A percentile compares a stretch with the other conserved stretches of the same genome.
These are phyloP conservation scores for Fonsecaea erecta DNA, from an alignment of 2,329 filamentous ascomycete species.

Conservation along the genomic window DNA sequence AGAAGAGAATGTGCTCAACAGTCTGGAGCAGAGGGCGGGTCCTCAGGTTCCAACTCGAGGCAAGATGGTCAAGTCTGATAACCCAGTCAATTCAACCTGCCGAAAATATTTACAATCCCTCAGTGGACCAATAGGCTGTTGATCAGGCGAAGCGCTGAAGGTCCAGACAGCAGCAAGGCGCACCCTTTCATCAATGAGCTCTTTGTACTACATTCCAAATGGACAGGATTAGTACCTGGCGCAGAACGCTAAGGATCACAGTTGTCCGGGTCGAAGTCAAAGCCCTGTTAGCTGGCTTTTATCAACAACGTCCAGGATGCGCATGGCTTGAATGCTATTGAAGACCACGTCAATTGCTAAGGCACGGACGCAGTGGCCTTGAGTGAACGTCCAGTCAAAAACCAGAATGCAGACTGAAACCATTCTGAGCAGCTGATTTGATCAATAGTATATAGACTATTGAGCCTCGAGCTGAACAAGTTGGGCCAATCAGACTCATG, in stretches of 20 bases:
- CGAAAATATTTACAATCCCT: neutral
- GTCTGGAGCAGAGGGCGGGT: neutral
- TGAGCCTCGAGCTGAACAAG: neutral
- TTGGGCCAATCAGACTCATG: neutral
- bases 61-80: neutral
- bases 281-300: neutral
- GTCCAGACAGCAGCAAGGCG: neutral
- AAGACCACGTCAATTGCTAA: neutral
- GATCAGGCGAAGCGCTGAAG: neutral
- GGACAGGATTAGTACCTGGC: neutral
- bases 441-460: neutral
- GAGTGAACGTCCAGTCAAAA: neutral
- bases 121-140: neutral
- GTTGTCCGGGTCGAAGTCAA: neutral
- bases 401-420: neutral
- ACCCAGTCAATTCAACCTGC: neutral
- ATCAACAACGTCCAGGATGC: neutral
- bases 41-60: neutral
- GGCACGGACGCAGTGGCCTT: neutral
- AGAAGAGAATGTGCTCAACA: neutral
- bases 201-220: neutral
- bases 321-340: neutral
- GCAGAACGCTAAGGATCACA: neutral
- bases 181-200: neutral
- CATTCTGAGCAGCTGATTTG: neutral